Evolutionary conservation across 106 monocot species (phyloP), one percentile per base, ranked within the genome.

Genomic region (Amphibolis antarctica): DNA sequence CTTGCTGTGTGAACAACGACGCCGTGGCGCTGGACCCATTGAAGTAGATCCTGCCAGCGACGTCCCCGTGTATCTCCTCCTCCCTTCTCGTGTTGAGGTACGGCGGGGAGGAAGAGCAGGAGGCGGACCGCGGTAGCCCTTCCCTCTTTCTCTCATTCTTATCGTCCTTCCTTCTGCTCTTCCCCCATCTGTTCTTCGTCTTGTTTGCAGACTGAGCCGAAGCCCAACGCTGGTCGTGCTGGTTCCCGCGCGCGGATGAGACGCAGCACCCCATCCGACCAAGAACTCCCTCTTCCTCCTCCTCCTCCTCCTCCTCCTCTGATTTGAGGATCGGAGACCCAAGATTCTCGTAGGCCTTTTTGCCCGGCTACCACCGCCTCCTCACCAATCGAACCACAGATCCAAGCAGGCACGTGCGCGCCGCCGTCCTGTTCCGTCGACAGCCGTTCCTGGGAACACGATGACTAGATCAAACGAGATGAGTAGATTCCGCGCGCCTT

Each of bases 1-100:
- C 84, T 70, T 84, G 80, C 69, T 70, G 69, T 9, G 81, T 69
- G 63, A 65, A 81, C 18, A 81, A 46, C 1, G 73, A 81, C 6
- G 81, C 80, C 10, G 60, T 54, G 10, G 58, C 53, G 55, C 70
- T 74, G 10, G 67, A 60, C 9, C 80, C 80, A 60, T 74, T 74
- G 17, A 73, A 13, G 48, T 69, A 72, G 70, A 80, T 70, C 51
- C 76, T 63, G 19, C 78, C 82, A 11, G 78, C 67, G 45, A 76
- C 59, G 22, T 51, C 49, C 20, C 69, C 65, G 43, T 79, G 65
- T 47, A 75, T 54, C 23, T 78, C 78, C 17, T 67, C 82, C 31
- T 42, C 47, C 3, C 21, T 30, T 9, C 36, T 36, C 4, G 36
- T 4, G 36, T 36, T 36, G 36, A 7, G 7, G 7, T 2, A 36